These are phyloP conservation scores for Oldenlandia corymbosa DNA, from an alignment of 257 asterid species.

Conservation along the genomic window DNA sequence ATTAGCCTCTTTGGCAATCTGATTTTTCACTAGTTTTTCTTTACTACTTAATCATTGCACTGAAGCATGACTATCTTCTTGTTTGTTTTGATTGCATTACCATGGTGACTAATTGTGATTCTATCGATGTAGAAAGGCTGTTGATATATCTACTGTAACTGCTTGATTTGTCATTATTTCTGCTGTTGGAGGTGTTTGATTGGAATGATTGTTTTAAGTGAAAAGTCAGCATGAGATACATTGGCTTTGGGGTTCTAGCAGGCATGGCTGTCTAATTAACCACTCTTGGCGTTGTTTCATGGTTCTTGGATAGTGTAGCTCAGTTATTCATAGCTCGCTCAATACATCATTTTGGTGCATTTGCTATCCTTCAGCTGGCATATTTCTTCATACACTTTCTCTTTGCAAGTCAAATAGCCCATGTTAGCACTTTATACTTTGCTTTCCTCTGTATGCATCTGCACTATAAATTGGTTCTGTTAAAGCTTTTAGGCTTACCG, in stretches of 20 bases:
- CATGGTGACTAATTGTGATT: constrained; percentile 21
- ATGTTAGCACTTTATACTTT: constrained; percentile 79
- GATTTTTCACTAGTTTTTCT: neutral
- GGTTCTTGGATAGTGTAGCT: constrained; percentile 83
- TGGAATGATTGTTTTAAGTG: constrained; percentile 95
- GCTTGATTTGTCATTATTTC: constrained; percentile 88
- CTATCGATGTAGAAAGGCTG: constrained; percentile 62
- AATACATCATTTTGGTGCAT: constrained; percentile 42
- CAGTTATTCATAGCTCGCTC: constrained; percentile 41
- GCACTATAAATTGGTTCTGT: too few relatives aligned
- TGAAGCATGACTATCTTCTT: constrained; percentile 25
- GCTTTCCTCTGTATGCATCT: constrained; percentile 80
- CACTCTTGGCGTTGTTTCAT: constrained; percentile 66
- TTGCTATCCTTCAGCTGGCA: constrained; percentile 53
- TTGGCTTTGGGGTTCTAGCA: constrained; percentile 88
- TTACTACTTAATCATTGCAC: constrained; percentile 21
- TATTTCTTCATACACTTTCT: constrained; percentile 79
- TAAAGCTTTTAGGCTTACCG: too few relatives aligned
- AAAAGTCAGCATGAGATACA: constrained; percentile 97
- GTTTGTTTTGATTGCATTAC: neutral
- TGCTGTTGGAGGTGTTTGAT: constrained; percentile 64
- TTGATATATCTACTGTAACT: constrained; percentile 86
- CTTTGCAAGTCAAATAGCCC: constrained; percentile 92
- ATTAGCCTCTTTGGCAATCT: neutral
- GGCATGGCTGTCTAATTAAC: constrained; percentile 95